Evolutionary conservation across 176 grass and related monocot genomes (phyloP).

Genomic region (maize (Zea mays)): Zm-B73-REFERENCE-NAM-5.0 NC_050096.1:21402501-21403000

Average conservation of each 20-base stretch:
- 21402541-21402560: constrained; percentile 3
- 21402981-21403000: constrained; percentile 78
- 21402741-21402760: constrained; percentile 81
- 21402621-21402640: constrained; percentile 43
- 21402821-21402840: constrained; percentile 71
- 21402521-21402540: background rate
- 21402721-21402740: constrained; percentile 69
- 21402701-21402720: constrained; percentile 63
- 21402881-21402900: constrained; percentile 57
- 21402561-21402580: constrained; percentile 11
- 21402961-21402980: constrained; percentile 58
- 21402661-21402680: constrained; percentile 74
- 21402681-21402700: constrained; percentile 90
- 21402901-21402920: constrained; percentile 90
- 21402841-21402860: constrained; percentile 86
- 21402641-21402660: constrained; percentile 51
- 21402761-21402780: constrained; percentile 76
- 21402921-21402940: constrained; percentile 81
- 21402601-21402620: constrained; percentile 37
- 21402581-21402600: constrained; percentile 25
- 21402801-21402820: constrained; percentile 75
- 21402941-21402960: constrained; percentile 54
- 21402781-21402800: constrained; percentile 80
- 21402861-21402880: constrained; percentile 54
- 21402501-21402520: background rate